Percentiles rank a stretch among this genome's conserved stretches.
phyloP scores from a whole-genome alignment of 2,329 filamentous ascomycete genomes.

The Thermothelomyces thermophilus region DNA sequence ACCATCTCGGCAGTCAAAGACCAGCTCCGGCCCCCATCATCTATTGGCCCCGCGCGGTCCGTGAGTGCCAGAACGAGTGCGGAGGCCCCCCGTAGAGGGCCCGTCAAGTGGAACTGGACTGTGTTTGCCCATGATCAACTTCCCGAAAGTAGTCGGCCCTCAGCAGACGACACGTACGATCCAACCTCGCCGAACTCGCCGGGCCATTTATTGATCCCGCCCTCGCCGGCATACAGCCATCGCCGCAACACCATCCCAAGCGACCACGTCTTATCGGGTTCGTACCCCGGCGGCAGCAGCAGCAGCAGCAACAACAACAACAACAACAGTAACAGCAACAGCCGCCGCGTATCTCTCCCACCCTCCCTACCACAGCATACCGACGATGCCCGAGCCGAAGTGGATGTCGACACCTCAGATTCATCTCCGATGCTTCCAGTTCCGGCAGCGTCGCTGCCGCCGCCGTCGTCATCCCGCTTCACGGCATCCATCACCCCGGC shows the following conservation, averaged over 20 bases:
- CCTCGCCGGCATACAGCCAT: slow-evolving; percentile 10
- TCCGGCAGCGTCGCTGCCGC: neutral
- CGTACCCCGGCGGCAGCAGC: neutral
- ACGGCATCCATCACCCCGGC: neutral
- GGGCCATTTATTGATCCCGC: slow-evolving; percentile 6
- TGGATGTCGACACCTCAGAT: too few species aligned
- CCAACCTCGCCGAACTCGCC: slow-evolving; percentile 3
- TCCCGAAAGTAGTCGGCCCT: neutral
- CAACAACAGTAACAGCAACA: neutral
- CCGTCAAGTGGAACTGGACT: slow-evolving; percentile 22
- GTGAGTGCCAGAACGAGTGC: slow-evolving; percentile 4
- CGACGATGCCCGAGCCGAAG: too few species aligned
- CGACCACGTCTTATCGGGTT: neutral
- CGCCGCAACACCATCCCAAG: neutral
- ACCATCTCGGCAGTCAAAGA: slow-evolving; percentile 13
- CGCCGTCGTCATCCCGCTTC: neutral
- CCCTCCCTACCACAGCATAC: neutral
- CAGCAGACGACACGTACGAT: slow-evolving; percentile 16
- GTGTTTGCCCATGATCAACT: slow-evolving; percentile 15
- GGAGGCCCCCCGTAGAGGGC: neutral
- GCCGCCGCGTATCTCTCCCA: neutral
- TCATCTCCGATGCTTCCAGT: neutral
- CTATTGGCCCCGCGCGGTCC: slow-evolving; percentile 9
- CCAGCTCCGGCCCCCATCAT: slow-evolving; percentile 13
- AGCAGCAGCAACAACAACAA: neutral